Base-by-base conservation (phyloP, 805 yeast species). In the Sugiyamaella qingdaonensis region DNA sequence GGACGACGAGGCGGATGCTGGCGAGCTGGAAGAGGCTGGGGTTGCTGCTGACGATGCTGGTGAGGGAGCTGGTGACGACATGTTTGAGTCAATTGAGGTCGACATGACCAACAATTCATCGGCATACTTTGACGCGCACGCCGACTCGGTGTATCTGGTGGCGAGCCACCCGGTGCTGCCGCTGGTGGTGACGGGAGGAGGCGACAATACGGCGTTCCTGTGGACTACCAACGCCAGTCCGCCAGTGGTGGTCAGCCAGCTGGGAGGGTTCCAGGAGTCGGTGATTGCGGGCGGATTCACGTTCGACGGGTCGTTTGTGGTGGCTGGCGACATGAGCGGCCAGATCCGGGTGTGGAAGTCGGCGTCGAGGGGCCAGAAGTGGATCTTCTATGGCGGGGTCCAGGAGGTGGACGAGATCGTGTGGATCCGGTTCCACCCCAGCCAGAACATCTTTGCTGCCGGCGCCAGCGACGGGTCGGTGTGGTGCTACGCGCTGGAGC, bases 261-360 rank as follows among this genome's bases (percentile, higher is more conserved):
- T 94, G 54, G 73, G 74, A 49, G 95, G 92, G 18, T 95, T 88
- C 70, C 84, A 84, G 39, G 99, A 94, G 68, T 86, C 95, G 32
- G 94, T 94, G 2, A 79, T 89, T 49, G 76, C 88, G 7, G 91
- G 94, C 49, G 89, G 84, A 0, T 94, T 94, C 70, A 83, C 96
- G 1, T 70, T 75, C 35, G 94, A 88, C 63, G 99, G 98, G 24
- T 77, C 81, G 44, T 90, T 75, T 63, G 74, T 88, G 42, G 77
- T 94, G 10, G 86, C 97, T 4, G 98, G 92, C 37, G 99, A 95
- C 70, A 94, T 94, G 99, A 83, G 83, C 51, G 98, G 99, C 51
- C 82, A 82, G 62, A 76, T 92, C 31, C 76, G 87, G 61, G 81
- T 90, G 13, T 87, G 84, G 73, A 80, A 82, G 65, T 73, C 91